Evolutionary conservation across 2,329 filamentous ascomycete species (phyloP), one percentile per base, ranked within the genome.

Genomic region (Pestalotiopsis sp.): DNA sequence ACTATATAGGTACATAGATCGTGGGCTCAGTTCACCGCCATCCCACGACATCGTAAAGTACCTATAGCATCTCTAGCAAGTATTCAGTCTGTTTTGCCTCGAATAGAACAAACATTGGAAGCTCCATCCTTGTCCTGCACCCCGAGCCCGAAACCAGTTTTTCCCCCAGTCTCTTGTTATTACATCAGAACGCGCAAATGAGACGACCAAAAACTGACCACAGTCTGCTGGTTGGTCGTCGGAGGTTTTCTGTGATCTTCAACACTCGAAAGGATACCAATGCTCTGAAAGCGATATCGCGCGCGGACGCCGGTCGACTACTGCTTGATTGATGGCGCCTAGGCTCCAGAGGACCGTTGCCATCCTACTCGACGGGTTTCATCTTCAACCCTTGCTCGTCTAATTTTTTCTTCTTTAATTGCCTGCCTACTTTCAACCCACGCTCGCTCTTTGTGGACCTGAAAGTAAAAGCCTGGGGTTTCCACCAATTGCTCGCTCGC

Each of bases 141-240:
- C 27, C 27, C 25, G 59, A 62, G 31, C 59, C 25, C 61, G 20
- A 64, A 64, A 49, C 61, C n/a, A 49, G 61, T 64, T 64, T 64
- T 52, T 64, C 38, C 45, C 31, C 31, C 31, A 36, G 45, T 20
- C 45, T 52, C 45, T 52, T 52, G 45, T 52, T 36, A 36, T 36
- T 36, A 31, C 38, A 39, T 49, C 61, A 64, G 41, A 56, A 66
- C 36, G 12, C 63, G 45, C 49, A 58, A 57, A 66, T 56, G 25
- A 57, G 49, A 23, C 14, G 45, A 66, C 27, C 11, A 13, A 36
- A 36, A 36, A 56, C 63, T 56, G 41, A 17, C 41, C 63, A 58
- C 49, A 13, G 39, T 64, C 61, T 64, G 61, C 38, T 62, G 59
- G 36, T 62, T 61, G 25, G 36, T 62, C 5, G 27, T 23, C 45